phyloP scores from a whole-genome alignment of 495 filamentous ascomycete genomes.

The Xylaria bambusicola region DNA sequence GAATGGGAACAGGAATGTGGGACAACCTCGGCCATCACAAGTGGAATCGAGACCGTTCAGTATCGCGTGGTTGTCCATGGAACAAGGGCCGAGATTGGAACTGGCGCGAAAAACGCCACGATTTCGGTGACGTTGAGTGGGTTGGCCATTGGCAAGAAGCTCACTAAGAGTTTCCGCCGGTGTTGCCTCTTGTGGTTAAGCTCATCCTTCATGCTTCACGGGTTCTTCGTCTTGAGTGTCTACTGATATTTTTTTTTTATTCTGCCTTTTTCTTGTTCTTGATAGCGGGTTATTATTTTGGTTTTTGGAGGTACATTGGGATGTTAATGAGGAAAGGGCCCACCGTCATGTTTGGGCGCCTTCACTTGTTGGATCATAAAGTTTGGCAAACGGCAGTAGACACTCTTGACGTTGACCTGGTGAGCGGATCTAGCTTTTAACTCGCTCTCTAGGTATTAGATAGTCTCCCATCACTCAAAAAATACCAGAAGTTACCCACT shows the following conservation, averaged over 20 bases:
- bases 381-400: conserved; percentile 32
- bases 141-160: conserved; percentile 83
- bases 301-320: conserved; percentile 9
- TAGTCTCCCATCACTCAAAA: conserved; percentile 42
- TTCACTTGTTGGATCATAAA: conserved; percentile 29
- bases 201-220: conserved; percentile 34
- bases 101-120: conserved; percentile 69
- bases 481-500: conserved; percentile 63
- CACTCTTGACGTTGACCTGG: conserved; percentile 24
- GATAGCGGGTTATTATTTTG: conserved; percentile 30
- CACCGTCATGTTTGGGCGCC: conserved; percentile 25
- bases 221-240: conserved; percentile 29
- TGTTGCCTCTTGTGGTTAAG: conserved; percentile 58
- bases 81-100: conserved; percentile 48
- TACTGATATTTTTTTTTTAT: conserved; percentile 27
- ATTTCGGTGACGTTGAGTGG: conserved; percentile 80
- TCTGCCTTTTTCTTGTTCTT: conserved; percentile 34
- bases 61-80: conserved; percentile 46
- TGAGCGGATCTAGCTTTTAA: conserved; percentile 43
- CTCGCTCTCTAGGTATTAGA: conserved; percentile 60
- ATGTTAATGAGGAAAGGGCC: conserved; percentile 15
- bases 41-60: conserved; percentile 48
- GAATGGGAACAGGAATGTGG: conserved; percentile 35
- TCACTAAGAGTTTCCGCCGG: conserved; percentile 40
- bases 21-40: conserved; percentile 38